Percentiles rank a stretch among this genome's conserved stretches.
Evolutionary conservation across 176 grass and related monocot species (phyloP).

Genomic region (Metroxylon sagu): DNA sequence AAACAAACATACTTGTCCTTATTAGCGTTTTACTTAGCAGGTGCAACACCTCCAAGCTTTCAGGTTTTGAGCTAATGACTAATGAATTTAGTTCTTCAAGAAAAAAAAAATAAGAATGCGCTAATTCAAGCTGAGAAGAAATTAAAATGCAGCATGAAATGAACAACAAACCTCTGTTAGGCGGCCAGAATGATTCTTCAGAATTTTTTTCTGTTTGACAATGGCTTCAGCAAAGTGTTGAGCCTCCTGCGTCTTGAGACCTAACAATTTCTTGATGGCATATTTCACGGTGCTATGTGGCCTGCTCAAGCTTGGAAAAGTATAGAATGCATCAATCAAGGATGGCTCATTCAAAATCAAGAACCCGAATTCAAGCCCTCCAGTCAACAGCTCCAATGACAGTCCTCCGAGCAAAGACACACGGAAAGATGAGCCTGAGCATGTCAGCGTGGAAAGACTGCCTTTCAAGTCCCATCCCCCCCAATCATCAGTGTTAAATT

Average conservation of each 20-base stretch:
- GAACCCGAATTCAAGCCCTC: constrained; percentile 76
- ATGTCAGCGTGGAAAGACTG: constrained; percentile 29
- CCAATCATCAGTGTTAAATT: constrained; percentile 49
- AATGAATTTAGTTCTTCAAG: not conserved
- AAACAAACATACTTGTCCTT: too few relatives aligned
- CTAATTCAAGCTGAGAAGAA: not conserved
- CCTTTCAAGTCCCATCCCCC: constrained; percentile 58
- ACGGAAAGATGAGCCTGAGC: constrained; percentile 38
- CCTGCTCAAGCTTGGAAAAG: constrained; percentile 61
- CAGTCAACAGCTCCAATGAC: constrained; percentile 62
- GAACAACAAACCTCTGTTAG: constrained; percentile 48
- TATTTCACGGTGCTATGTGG: constrained; percentile 80
- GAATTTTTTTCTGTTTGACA: constrained; percentile 39
- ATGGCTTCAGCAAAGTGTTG: constrained; percentile 41
- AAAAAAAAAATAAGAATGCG: too few relatives aligned
- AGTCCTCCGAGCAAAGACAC: constrained; percentile 63
- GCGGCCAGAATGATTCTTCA: constrained; percentile 34
- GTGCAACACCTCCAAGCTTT: too few relatives aligned
- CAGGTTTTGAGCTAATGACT: not conserved
- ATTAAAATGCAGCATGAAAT: not conserved
- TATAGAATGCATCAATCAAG: constrained; percentile 56
- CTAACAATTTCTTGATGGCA: constrained; percentile 62
- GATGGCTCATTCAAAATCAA: constrained; percentile 52
- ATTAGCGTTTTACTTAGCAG: too few relatives aligned
- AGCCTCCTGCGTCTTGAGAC: constrained; percentile 56